A percentile compares a stretch with the other conserved stretches of the same genome.
Conservation (phyloP, 2,329 filamentous ascomycete genomes). For the Ophiostoma tasmaniense region DNA sequence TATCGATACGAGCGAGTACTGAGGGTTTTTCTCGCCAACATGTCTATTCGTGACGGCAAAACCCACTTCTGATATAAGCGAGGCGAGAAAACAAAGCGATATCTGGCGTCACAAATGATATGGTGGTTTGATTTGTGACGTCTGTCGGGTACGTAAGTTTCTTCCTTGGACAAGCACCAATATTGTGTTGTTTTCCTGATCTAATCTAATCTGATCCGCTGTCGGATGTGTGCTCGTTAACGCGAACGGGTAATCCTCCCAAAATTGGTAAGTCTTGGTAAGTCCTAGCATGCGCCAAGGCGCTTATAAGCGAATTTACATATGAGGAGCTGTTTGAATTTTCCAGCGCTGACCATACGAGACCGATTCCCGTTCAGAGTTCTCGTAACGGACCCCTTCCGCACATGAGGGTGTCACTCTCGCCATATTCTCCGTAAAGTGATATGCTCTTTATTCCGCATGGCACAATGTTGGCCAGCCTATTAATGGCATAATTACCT, state of each 20-base stretch:
- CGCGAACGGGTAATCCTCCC: neutral
- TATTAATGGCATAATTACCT: too few species aligned
- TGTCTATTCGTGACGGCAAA: too few species aligned
- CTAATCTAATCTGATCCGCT: conserved; percentile 1
- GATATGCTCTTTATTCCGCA: too few species aligned
- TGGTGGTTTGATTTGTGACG: neutral
- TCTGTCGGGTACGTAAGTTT: neutral
- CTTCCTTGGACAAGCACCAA: neutral
- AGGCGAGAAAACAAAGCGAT: neutral
- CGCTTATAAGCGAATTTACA: neutral
- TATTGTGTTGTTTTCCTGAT: neutral
- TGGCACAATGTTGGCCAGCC: too few species aligned
- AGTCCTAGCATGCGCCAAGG: neutral
- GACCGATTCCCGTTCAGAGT: neutral
- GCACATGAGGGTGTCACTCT: neutral
- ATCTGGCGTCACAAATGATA: neutral
- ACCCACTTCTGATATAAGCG: neutral
- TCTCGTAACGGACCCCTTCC: neutral
- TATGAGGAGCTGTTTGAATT: neutral
- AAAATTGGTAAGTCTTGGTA: neutral
- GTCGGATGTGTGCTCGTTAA: neutral
- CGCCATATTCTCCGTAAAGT: neutral
- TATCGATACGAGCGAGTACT: neutral
- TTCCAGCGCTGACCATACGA: neutral
- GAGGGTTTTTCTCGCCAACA: neutral